These are phyloP conservation scores for Clonostachys rhizophaga DNA, from an alignment of 2,329 filamentous ascomycete genomes.

Conservation along the genomic window DNA sequence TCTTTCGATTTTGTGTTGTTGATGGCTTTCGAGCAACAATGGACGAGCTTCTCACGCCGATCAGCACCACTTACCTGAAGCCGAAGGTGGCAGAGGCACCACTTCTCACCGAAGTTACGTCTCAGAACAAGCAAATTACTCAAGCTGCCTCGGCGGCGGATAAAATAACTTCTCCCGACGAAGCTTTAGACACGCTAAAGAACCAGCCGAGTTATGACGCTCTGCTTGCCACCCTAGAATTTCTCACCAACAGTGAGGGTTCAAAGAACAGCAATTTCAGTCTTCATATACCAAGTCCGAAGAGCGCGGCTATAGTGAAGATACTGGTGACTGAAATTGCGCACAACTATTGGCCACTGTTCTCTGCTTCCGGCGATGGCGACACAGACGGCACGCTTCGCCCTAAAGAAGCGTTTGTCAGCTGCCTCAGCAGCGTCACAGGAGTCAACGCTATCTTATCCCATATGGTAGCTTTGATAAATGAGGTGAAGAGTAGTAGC, in stretches of 20 bases:
- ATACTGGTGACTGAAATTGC: slow-evolving; percentile 69
- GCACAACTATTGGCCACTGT: slow-evolving; percentile 74
- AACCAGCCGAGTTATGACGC: slow-evolving; percentile 57
- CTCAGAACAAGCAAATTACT: slow-evolving; percentile 11
- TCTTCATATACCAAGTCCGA: slow-evolving; percentile 49
- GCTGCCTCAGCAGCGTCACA: slow-evolving; percentile 66
- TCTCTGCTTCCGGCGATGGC: slow-evolving; percentile 35
- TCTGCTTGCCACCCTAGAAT: slow-evolving; percentile 46
- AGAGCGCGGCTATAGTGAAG: slow-evolving; percentile 71
- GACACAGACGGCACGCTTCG: slow-evolving; percentile 16
- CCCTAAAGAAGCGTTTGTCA: slow-evolving; percentile 43
- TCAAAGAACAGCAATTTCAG: slow-evolving; percentile 8
- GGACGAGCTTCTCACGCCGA: slow-evolving; percentile 50
- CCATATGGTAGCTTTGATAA: slow-evolving; percentile 60
- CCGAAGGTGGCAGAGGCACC: slow-evolving; percentile 26
- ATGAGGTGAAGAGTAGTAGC: slow-evolving; percentile 35
- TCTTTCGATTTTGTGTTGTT: background rate
- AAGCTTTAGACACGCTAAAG: slow-evolving; percentile 56
- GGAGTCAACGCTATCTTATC: slow-evolving; percentile 74
- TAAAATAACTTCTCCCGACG: slow-evolving; percentile 28
- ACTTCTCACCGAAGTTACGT: slow-evolving; percentile 22
- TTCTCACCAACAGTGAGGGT: slow-evolving; percentile 27
- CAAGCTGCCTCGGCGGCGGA: background rate
- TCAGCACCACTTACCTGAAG: slow-evolving; percentile 46
- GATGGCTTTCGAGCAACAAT: slow-evolving; percentile 23